These are phyloP conservation scores for Trichocomaceae sp. DNA, from an alignment of 2,329 filamentous ascomycete species.

Conservation along the genomic window DNA sequence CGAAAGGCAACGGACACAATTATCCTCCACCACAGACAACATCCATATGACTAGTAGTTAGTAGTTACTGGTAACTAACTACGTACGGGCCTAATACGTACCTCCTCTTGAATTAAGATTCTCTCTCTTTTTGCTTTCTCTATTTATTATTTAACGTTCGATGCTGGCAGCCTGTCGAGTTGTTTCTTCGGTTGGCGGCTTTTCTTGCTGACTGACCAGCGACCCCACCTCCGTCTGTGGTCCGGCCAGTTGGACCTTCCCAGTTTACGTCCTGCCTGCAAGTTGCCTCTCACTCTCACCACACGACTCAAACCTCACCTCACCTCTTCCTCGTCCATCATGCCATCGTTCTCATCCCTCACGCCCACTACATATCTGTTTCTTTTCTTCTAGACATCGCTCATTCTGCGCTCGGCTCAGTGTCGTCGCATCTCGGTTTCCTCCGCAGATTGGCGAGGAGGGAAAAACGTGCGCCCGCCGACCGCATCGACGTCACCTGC, in stretches of 20 bases:
- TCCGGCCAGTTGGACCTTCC: background rate
- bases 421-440: background rate
- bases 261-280: background rate
- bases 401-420: background rate
- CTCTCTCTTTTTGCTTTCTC: background rate
- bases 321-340: background rate
- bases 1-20: background rate
- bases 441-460: background rate
- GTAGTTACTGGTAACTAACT: background rate
- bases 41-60: too few relatives aligned
- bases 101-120: background rate
- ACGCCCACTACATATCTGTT: background rate
- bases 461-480: slow-evolving; percentile 6
- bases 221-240: background rate
- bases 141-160: background rate
- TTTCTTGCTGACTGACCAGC: background rate
- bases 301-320: slow-evolving; percentile 4
- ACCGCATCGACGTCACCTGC: slow-evolving; percentile 11
- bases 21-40: too few relatives aligned
- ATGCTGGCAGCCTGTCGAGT: background rate
- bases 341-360: background rate
- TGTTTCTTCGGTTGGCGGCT: background rate
- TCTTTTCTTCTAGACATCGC: background rate
- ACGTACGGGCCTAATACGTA: background rate
- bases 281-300: slow-evolving; percentile 7